Conservation (phyloP, 1,284 basidiomycete species). For the Tilletia indica region DNA sequence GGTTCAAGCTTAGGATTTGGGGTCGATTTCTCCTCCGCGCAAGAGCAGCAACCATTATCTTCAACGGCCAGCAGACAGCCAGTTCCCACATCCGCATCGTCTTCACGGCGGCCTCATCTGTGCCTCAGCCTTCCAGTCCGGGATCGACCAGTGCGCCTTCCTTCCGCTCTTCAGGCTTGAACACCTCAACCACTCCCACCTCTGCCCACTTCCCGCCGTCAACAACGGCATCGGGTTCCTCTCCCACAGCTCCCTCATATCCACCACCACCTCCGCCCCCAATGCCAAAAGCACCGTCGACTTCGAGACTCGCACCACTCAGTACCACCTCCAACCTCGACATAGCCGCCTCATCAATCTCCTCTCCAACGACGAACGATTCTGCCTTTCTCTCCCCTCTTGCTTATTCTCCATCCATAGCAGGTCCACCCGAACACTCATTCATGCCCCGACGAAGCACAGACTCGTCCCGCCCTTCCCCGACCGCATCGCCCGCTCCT, state of each 20-base stretch:
- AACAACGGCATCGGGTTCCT: too few species aligned
- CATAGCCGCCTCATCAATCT: neutral
- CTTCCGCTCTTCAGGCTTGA: too few species aligned
- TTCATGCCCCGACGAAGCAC: neutral
- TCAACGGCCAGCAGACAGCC: too few species aligned
- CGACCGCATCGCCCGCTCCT: neutral
- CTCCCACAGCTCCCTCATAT: too few species aligned
- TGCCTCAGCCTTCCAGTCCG: neutral
- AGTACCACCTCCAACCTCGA: neutral
- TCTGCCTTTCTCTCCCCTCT: neutral
- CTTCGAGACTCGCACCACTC: neutral
- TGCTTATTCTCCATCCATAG: neutral
- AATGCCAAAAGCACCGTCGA: neutral
- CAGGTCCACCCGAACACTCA: neutral
- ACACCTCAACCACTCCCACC: too few species aligned
- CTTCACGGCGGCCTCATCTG: neutral
- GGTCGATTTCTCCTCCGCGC: too few species aligned
- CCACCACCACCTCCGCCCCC: constrained; percentile 1
- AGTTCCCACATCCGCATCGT: constrained; percentile 2
- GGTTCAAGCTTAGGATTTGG: too few species aligned
- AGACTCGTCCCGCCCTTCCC: neutral
- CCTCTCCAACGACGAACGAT: too few species aligned
- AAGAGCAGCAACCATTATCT: too few species aligned
- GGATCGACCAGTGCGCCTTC: too few species aligned
- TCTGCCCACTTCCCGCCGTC: too few species aligned